These are phyloP conservation scores for Boletus tylopilopsis DNA, from an alignment of 768 basidiomycete species.

Conservation along the genomic window DNA sequence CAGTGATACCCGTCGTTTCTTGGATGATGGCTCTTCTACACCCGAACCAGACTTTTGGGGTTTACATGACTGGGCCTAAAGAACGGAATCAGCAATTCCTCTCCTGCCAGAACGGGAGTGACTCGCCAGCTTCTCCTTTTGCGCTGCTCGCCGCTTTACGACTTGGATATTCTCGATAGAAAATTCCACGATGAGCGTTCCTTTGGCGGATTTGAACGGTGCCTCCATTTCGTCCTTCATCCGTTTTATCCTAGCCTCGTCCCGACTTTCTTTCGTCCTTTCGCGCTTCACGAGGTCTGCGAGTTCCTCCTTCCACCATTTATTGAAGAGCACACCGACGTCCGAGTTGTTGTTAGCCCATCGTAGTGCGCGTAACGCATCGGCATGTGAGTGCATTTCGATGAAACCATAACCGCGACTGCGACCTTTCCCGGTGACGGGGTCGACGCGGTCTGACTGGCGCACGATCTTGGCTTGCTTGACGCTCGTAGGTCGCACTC, in stretches of 20 bases:
- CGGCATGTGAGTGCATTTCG: slow-evolving; percentile 83
- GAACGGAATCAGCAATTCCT: neutral
- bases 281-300: slow-evolving; percentile 55
- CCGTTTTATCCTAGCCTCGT: slow-evolving; percentile 52
- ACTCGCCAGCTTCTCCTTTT: slow-evolving; percentile 36
- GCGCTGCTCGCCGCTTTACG: slow-evolving; percentile 66
- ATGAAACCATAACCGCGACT: slow-evolving; percentile 96
- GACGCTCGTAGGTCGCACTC: slow-evolving; percentile 47
- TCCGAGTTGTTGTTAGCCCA: slow-evolving; percentile 92
- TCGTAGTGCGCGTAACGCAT: slow-evolving; percentile 85
- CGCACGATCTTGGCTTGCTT: slow-evolving; percentile 93
- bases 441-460: slow-evolving; percentile 84
- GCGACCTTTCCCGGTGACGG: slow-evolving; percentile 79
- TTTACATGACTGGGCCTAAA: slow-evolving; percentile 7
- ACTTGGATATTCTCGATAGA: slow-evolving; percentile 95
- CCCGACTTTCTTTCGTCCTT: slow-evolving; percentile 43
- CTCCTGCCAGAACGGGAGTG: neutral
- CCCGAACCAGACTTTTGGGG: slow-evolving; percentile 1
- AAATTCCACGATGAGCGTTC: slow-evolving; percentile 85
- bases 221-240: slow-evolving; percentile 52
- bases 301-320: slow-evolving; percentile 85
- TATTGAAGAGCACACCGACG: slow-evolving; percentile 58
- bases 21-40: slow-evolving; percentile 35
- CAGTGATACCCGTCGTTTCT: slow-evolving; percentile 37
- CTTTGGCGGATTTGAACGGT: slow-evolving; percentile 36